phyloP scores from a whole-genome alignment of 805 yeast species.

The Sporopachydermia quercuum region DNA sequence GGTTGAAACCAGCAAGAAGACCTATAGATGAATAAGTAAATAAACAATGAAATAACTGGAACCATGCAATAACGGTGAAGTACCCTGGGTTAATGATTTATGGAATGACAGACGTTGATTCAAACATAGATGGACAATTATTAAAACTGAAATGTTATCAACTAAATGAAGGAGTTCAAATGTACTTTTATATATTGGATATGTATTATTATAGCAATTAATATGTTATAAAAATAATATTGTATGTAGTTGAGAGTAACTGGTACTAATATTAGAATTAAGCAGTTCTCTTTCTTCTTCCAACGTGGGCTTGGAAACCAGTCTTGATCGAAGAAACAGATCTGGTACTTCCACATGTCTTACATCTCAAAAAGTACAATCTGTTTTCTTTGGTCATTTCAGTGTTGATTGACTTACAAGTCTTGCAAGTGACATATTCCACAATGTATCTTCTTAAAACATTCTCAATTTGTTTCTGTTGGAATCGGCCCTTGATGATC shows the following conservation, averaged over 20 bases:
- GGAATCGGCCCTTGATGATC: conserved; percentile 95
- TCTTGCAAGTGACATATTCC: conserved; percentile 97
- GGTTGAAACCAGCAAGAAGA: background rate
- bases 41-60: no score
- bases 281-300: conserved; percentile 54
- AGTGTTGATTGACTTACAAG: conserved; percentile 96
- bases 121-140: no score
- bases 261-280: no score
- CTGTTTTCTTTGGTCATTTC: conserved; percentile 94
- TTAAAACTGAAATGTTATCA: no score
- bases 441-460: conserved; percentile 91
- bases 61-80: no score
- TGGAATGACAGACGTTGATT: no score
- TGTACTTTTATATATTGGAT: no score
- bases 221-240: no score
- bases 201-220: no score
- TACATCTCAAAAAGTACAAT: conserved; percentile 93
- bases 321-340: conserved; percentile 95
- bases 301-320: conserved; percentile 98
- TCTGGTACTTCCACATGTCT: conserved; percentile 94
- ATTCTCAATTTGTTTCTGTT: conserved; percentile 93
- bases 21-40: background rate
- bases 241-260: no score
- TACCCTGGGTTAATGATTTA: no score
- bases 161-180: no score